Base-by-base conservation (phyloP, 192 early-diverging fungal species). In the Chytriomyces sp. region DNA sequence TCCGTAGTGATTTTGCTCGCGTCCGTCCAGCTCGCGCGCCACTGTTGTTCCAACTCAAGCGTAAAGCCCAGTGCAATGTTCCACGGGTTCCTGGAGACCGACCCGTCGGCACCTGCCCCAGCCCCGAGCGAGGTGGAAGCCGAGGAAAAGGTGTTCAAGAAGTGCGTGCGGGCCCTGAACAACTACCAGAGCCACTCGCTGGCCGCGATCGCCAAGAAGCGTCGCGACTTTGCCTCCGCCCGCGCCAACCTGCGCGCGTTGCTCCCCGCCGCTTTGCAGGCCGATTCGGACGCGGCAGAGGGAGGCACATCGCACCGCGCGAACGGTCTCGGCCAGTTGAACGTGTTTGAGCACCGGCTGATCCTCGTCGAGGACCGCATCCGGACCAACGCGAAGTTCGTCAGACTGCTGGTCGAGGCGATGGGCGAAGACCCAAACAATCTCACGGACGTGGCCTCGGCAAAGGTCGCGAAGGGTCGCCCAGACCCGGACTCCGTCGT, bases 181-280 rank as follows among this genome's bases (percentile, higher is more conserved):
- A 38, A 78, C 54, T 85, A 85, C 70, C 49, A 44, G 19, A 8
- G 58, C 41, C 76, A 78, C 63, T 65, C 78, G 0, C 67, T 81
- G 22, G 65, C 71, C 5, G 33, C 70, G 4, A 59, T 64, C 64
- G 73, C 70, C 4, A 82, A 82, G 63, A 73, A 80, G 49, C 66
- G 81, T 28, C 36, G 67, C n/a, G 80, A 85, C 67, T 67, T 63
- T 30, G 39, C 17, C 39, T 30, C 34, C 26, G 65, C 78, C 6
- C 40, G 73, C 8, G 19, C n/a, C 7, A 38, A 33, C 17, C 80
- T 77, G 25, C 69, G 70, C 19, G 22, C 12, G 3, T 60, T 78
- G 8, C 22, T 83, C 4, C 39, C 66, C 14, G 82, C n/a, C n/a
- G n/a, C n/a, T n/a, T n/a, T n/a, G n/a, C n/a, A 82, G 60, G 68